Base-by-base conservation (phyloP, 768 basidiomycete genomes). In the Hericium rajendrae region DNA sequence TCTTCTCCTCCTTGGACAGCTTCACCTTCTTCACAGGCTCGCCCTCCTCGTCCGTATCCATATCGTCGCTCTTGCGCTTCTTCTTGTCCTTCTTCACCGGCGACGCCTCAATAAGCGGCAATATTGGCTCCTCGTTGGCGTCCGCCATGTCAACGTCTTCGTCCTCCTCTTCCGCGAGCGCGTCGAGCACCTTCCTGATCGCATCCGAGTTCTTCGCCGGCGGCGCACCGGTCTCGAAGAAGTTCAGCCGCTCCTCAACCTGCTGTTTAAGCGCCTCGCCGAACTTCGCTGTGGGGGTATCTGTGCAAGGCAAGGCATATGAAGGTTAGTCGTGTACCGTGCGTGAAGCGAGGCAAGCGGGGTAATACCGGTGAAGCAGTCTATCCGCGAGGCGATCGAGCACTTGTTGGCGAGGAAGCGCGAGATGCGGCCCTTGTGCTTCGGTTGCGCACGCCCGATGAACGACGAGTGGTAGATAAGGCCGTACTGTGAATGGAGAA, bases 341-440 rank as follows among this genome's bases (percentile, higher is more conserved):
- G 51, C 18, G 6, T 16, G 43, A 2, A 26, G 5, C 2, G 24
- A 22, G 20, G 58, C n/a, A 12, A 15, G 16, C 20, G 38, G 3
- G 37, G 12, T 13, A 65, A 55, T 64, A 88, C 91, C 91, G 2
- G 86, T 78, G 68, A 89, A 98, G 71, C 94, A 97, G 70, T 98
- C 95, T 72, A 98, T 97, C 55, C 95, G 81, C 15, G 92, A 90
- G 2, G 95, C 95, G 64, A 98, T 97, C 56, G 94, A 94, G 68
- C 92, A 94, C 73, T 98, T 98, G 80, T 98, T 98, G 40, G 95
- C 95, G 8, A 98, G 78, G 82, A 97, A 98, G n/a, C 95, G 86
- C 3, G 94, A 97, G 68, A 97, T 97, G 56, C 95, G 87, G 10
- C 95, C 95, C 77, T 97, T 98, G 78, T 90, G 84, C 72, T 94